Conservation (phyloP, 177 flowering plant species). For the Vitis hybrid region DNA sequence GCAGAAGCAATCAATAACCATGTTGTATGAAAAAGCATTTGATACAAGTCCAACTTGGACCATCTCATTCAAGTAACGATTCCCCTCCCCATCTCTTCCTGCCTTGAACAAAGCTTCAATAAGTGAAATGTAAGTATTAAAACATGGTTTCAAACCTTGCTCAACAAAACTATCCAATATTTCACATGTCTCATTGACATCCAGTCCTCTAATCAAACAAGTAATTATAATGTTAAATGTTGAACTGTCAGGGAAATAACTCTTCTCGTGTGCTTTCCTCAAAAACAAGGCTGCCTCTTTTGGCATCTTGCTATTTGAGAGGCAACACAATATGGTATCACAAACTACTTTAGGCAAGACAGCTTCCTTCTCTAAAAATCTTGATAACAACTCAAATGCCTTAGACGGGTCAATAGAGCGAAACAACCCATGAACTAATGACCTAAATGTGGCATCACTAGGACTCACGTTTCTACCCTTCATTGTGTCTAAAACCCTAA, state of each 20-base stretch:
- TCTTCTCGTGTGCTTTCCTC: slow-evolving; percentile 39
- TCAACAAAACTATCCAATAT: slow-evolving; percentile 47
- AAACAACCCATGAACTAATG: slow-evolving; percentile 83
- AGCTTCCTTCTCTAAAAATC: slow-evolving; percentile 41
- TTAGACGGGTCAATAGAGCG: slow-evolving; percentile 39
- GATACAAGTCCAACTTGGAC: slow-evolving; percentile 49
- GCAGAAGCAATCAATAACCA: slow-evolving; percentile 76
- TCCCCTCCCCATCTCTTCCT: slow-evolving; percentile 44
- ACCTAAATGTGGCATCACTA: slow-evolving; percentile 79
- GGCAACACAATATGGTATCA: slow-evolving; percentile 58
- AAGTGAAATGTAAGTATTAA: slow-evolving; percentile 52
- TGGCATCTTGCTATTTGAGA: slow-evolving; percentile 59
- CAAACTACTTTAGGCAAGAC: slow-evolving; percentile 44
- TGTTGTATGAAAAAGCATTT: slow-evolving; percentile 64
- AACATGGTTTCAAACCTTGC: slow-evolving; percentile 54
- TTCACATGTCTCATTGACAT: slow-evolving; percentile 50
- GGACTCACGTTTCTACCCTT: slow-evolving; percentile 59
- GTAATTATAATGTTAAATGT: slow-evolving; percentile 51
- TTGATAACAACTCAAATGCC: slow-evolving; percentile 55
- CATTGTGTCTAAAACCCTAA: slow-evolving; percentile 67
- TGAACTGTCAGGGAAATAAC: slow-evolving; percentile 62
- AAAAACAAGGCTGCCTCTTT: slow-evolving; percentile 54
- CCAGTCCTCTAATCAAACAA: slow-evolving; percentile 57
- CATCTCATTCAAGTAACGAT: slow-evolving; percentile 51
- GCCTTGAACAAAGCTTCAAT: slow-evolving; percentile 47